Percentiles rank a stretch among this genome's conserved stretches.
These are phyloP conservation scores for Xylariomycetidae sp. DNA, from an alignment of 2,329 filamentous ascomycete genomes.

Conservation along the genomic window DNA sequence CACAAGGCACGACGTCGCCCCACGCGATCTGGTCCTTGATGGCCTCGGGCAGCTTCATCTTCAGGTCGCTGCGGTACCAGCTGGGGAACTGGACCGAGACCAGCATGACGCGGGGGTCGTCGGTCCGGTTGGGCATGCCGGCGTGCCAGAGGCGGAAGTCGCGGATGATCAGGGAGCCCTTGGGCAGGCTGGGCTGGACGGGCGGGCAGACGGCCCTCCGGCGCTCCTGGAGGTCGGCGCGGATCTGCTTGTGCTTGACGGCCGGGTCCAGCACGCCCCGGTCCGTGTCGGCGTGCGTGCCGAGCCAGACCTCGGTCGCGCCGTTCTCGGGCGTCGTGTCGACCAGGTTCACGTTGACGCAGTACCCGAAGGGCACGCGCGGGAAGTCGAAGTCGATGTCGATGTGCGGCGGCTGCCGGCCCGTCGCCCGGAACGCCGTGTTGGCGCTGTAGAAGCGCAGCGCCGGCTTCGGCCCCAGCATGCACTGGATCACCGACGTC, in stretches of 20 bases:
- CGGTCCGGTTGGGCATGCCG: conserved; percentile 40
- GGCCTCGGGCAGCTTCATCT: conserved; percentile 25
- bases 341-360: conserved; percentile 42
- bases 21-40: conserved; percentile 28
- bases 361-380: conserved; percentile 40
- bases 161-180: conserved; percentile 39
- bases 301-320: conserved; percentile 46
- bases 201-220: conserved; percentile 28
- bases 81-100: conserved; percentile 32
- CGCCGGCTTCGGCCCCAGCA: conserved; percentile 32
- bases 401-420: conserved; percentile 36
- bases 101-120: conserved; percentile 39
- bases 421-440: conserved; percentile 32
- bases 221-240: conserved; percentile 25
- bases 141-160: conserved; percentile 47
- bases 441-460: conserved; percentile 35
- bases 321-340: conserved; percentile 41
- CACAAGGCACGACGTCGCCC: conserved; percentile 27
- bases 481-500: conserved; percentile 27
- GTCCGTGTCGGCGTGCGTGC: conserved; percentile 38
- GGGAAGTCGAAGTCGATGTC: conserved; percentile 43
- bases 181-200: conserved; percentile 34
- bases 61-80: conserved; percentile 32
- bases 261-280: conserved; percentile 20
- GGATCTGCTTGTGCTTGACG: conserved; percentile 19